Percentiles rank a stretch among this genome's conserved stretches.
Evolutionary conservation across 2,329 filamentous ascomycete genomes (phyloP).

Genomic region (Proliferodiscus dingleyae): DNA sequence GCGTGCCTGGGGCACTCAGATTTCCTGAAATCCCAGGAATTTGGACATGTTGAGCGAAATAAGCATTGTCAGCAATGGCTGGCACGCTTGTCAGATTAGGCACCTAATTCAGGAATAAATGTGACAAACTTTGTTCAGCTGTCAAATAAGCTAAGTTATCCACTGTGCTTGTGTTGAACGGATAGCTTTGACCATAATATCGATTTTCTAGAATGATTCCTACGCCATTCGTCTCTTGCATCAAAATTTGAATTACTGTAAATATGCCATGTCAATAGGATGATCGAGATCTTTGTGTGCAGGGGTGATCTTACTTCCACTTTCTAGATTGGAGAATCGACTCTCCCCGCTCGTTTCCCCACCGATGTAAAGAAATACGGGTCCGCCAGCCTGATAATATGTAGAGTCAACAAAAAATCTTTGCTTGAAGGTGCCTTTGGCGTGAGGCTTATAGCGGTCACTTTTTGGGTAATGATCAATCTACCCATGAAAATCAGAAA

Average conservation of each 20-base stretch:
- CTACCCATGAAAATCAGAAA: slow-evolving; percentile 20
- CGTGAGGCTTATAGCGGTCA: slow-evolving; percentile 37
- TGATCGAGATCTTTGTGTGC: slow-evolving; percentile 20
- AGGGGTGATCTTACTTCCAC: slow-evolving; percentile 31
- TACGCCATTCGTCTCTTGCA: slow-evolving; percentile 48
- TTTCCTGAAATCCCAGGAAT: slow-evolving; percentile 40
- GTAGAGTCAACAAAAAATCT: slow-evolving; percentile 49
- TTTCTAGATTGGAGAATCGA: slow-evolving; percentile 35
- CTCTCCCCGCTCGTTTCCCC: slow-evolving; percentile 40
- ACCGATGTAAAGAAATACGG: slow-evolving; percentile 43
- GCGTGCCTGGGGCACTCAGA: slow-evolving; percentile 40
- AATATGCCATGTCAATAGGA: slow-evolving; percentile 24
- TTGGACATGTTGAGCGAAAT: slow-evolving; percentile 44
- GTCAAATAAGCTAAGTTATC: slow-evolving; percentile 46
- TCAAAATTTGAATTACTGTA: slow-evolving; percentile 46
- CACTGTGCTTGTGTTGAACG: slow-evolving; percentile 43
- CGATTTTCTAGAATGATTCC: slow-evolving; percentile 50
- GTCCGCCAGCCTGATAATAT: slow-evolving; percentile 50
- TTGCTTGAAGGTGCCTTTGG: slow-evolving; percentile 47
- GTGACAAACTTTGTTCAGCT: slow-evolving; percentile 40
- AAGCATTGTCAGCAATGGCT: slow-evolving; percentile 46
- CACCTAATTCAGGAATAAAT: not conserved
- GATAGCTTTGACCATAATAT: slow-evolving; percentile 46
- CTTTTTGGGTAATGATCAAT: slow-evolving; percentile 44
- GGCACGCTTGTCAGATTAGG: slow-evolving; percentile 3